Conservation (phyloP, 108 stramenopile genomes). For the Cyclotella distinguenda region DNA sequence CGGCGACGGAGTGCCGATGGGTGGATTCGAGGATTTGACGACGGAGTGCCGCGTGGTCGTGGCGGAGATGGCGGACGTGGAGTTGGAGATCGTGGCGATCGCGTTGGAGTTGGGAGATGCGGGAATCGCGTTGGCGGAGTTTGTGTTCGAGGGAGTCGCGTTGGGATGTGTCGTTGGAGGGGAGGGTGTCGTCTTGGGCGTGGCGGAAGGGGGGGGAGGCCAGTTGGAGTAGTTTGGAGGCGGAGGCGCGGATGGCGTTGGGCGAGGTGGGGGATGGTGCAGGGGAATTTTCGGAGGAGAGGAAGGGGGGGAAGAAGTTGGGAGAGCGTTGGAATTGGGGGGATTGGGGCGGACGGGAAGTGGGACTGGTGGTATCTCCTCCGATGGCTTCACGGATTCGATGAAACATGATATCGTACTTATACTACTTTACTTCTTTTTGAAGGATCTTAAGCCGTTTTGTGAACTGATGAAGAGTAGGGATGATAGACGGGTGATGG, state of each 20-base stretch:
- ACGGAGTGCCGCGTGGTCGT: constrained; percentile 32
- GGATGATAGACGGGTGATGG: too few relatives aligned
- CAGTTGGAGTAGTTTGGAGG: constrained; percentile 19
- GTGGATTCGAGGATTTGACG: constrained; percentile 41
- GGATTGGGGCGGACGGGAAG: background rate
- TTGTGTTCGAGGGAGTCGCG: constrained; percentile 28
- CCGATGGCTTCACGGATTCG: constrained; percentile 15
- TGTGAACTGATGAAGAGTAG: too few relatives aligned
- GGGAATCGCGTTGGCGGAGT: constrained; percentile 23
- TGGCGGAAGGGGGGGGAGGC: constrained; percentile 10
- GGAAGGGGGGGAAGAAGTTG: constrained; percentile 6
- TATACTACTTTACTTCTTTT: too few relatives aligned
- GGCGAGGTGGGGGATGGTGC: constrained; percentile 31
- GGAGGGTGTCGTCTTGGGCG: background rate
- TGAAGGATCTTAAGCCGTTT: too few relatives aligned
- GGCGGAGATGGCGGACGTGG: constrained; percentile 13
- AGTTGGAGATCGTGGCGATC: constrained; percentile 23
- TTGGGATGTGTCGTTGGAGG: background rate
- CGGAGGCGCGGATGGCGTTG: constrained; percentile 30
- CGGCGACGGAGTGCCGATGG: constrained; percentile 31
- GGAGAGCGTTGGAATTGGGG: constrained; percentile 3
- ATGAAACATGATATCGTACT: constrained; percentile 11
- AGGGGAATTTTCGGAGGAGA: background rate
- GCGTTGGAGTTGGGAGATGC: constrained; percentile 30
- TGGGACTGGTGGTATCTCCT: constrained; percentile 10